Evolutionary conservation across 2,329 filamentous ascomycete species (phyloP), one percentile per base, ranked within the genome.

Genomic region (Ophiosphaerella herpotricha): DNA sequence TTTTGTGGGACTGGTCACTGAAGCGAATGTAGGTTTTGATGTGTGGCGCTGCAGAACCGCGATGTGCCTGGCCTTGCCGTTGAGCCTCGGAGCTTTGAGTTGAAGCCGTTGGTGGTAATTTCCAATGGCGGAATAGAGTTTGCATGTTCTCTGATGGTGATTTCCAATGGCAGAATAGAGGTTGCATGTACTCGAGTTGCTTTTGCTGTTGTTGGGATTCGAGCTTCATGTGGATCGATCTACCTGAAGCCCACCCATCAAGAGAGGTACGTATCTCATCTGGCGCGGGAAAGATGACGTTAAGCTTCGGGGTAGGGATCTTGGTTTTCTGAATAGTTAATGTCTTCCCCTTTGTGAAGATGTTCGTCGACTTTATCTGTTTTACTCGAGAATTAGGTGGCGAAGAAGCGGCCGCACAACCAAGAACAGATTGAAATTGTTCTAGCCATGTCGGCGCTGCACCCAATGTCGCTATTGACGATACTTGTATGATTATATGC

Each of bases 11-110:
- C 1, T 44, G 31, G 42, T 77, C 68, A n/a, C 46, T 50, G 61
- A 81, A 91, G 4, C 89, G 84, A 38, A 92, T 85, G 64, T 94
- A 96, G 0, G 91, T 96, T 71, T 96, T 96, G 68, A 96, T 89
- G 61, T 96, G 91, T 0, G 91, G 91, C 1, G 90, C 90, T 14
- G 90, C 91, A 26, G 84, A 80, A 13, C 63, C 61, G n/a, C 73
- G 65, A 3, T 64, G 47, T 6, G 73, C 72, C 52, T 64, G 41
- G 18, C 36, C 41, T 11, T 29, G 41, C 21, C 18, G 32, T 29
- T 36, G 18, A 13, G 45, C n/a, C 6, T 12, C 6, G 2, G 42
- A 8, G 1, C n/a, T 9, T 32, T 52, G 5, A 51, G 39, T 34
- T 4, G 9, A 12, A 16, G n/a, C 18, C 12, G 42, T 12, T 9